Conservation (phyloP, 208 protist genomes). For the Leptomonas seymouri region DNA sequence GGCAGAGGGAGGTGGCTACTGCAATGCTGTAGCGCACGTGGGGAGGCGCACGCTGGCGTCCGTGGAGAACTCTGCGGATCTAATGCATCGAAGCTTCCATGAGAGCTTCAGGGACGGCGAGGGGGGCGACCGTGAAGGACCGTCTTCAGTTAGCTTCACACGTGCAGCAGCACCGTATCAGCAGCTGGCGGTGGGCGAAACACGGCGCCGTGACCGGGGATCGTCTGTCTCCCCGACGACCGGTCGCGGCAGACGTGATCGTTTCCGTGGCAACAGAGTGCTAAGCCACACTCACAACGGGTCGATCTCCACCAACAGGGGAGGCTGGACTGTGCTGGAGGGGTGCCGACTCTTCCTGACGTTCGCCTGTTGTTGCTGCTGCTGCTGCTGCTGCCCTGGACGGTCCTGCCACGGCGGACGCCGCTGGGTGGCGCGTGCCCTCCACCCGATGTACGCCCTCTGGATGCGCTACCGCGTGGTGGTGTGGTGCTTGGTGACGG, state of each 20-base stretch:
- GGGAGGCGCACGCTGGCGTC: neutral
- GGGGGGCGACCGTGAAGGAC: too few species aligned
- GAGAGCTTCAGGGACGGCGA: too few species aligned
- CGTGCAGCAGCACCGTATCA: neutral
- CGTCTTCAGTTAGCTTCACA: neutral
- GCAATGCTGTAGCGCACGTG: neutral
- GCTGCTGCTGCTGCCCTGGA: neutral
- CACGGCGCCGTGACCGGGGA: conserved; percentile 7
- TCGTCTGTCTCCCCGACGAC: neutral
- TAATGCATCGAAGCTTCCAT: neutral
- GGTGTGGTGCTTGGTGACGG: neutral
- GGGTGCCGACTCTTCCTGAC: neutral
- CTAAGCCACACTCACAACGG: neutral
- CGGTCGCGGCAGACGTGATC: neutral
- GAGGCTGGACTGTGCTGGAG: neutral
- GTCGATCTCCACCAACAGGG: too few species aligned
- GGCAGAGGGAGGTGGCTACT: too few species aligned
- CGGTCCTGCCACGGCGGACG: neutral
- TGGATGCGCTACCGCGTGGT: conserved; percentile 12
- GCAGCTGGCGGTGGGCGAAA: neutral
- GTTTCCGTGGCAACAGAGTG: neutral
- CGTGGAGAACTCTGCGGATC: neutral
- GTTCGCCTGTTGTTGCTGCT: conserved; percentile 23
- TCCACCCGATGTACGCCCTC: neutral
- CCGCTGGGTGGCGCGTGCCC: neutral